A percentile compares a stretch with the other conserved stretches of the same genome.
These are phyloP conservation scores for Jaapia argillacea DNA, from an alignment of 768 basidiomycete species.

Conservation along the genomic window DNA sequence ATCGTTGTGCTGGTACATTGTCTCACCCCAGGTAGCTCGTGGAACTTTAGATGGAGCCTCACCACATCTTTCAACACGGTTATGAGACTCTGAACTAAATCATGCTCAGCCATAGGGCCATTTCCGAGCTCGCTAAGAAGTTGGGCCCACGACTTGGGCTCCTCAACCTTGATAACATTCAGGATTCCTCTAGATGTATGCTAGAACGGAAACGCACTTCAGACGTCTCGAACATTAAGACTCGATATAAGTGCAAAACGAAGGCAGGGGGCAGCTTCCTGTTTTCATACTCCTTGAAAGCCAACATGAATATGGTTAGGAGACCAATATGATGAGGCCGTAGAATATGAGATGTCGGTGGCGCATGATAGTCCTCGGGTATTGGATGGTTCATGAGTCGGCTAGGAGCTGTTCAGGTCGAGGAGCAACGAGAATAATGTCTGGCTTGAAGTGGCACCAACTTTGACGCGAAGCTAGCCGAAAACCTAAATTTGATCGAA, in stretches of 20 bases:
- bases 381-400: too few species aligned
- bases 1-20: constrained; percentile 35
- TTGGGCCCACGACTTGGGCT: constrained; percentile 46
- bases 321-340: constrained; percentile 72
- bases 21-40: too few species aligned
- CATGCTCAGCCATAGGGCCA: constrained; percentile 34
- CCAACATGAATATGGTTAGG: constrained; percentile 49
- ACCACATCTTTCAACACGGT: neutral
- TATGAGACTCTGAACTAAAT: constrained; percentile 29
- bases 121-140: constrained; percentile 33
- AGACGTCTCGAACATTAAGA: constrained; percentile 59
- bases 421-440: constrained; percentile 12
- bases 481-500: too few species aligned
- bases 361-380: constrained; percentile 21
- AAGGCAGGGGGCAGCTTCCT: constrained; percentile 47
- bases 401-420: too few species aligned
- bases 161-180: constrained; percentile 39
- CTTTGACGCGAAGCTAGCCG: too few species aligned
- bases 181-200: neutral
- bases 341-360: constrained; percentile 57
- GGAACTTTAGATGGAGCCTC: too few species aligned
- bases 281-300: constrained; percentile 49
- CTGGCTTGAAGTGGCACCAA: too few species aligned
- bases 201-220: constrained; percentile 34
- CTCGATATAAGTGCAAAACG: constrained; percentile 51